Base-by-base conservation (phyloP, 1,284 basidiomycete species). In the Cryptococcus hybrid region DNA sequence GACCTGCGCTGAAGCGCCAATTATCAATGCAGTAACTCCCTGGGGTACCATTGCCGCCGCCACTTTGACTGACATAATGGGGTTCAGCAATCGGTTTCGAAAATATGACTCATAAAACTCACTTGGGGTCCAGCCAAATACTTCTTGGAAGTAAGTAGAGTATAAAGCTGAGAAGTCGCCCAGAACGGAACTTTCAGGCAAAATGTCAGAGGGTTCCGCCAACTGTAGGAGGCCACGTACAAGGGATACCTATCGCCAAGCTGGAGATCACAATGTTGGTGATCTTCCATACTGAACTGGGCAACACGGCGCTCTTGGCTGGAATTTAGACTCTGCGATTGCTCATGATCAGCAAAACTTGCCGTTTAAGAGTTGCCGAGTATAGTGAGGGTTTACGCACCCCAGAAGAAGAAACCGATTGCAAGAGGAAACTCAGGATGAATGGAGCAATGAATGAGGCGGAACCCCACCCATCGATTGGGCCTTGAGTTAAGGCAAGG, bases 361-460 rank as follows among this genome's bases (percentile, higher is more conserved):
- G 30, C 74, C 12, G 12, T 13, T 46, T 15, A 43, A 55, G 5
- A 39, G 12, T 40, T 13, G 12, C 13, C 13, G 51, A n/a, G 3
- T 6, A 38, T 49, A 5, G 6, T 74, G 64, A 1, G 76, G 58
- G 52, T 67, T 6, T 76, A 51, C 60, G 50, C 15, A 61, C 60
- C 60, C 69, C 70, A 77, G 43, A 71, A 54, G 69, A 76, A 77
- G 62, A 78, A 78, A 7, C 24, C 60, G 45, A 68, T 53, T 35
- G 56, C 68, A 44, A 71, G 56, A 12, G 66, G 55, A 69, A 63
- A 13, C 68, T 57, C 36, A 77, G 55, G 36, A 74, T 56, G 56
- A 78, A 71, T 1, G 76, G 75, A 5, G 73, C 74, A 50, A 78
- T 74, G 61, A 78, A 78, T 46, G 60, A 65, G 7, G 73, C 68